Conservation (phyloP, 495 filamentous ascomycete genomes). For the Aspergillus sparsus region DNA sequence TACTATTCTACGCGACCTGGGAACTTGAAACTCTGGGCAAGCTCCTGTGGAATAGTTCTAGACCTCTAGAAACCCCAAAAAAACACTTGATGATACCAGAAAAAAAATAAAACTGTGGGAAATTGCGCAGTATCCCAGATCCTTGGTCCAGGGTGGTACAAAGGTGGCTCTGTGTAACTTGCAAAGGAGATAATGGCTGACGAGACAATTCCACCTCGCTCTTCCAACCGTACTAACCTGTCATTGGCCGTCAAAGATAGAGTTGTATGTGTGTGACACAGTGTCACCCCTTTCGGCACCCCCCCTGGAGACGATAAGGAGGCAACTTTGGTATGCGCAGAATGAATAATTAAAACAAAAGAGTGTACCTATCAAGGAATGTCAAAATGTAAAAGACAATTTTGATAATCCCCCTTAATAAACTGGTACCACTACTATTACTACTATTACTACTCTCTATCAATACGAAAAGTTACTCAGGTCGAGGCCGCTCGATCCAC, state of each 20-base stretch:
- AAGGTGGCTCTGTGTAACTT: neutral
- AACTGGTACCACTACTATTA: neutral
- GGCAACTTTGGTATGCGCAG: no score
- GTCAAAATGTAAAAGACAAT: neutral
- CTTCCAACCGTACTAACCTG: neutral
- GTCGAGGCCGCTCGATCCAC: constrained; percentile 17
- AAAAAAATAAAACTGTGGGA: constrained; percentile 12
- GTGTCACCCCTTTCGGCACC: constrained; percentile 2
- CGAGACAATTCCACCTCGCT: constrained; percentile 3
- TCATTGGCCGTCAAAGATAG: constrained; percentile 4
- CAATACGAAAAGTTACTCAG: neutral
- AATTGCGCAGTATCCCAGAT: constrained; percentile 16
- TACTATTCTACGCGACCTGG: no score
- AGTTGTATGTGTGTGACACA: neutral
- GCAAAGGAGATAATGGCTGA: neutral
- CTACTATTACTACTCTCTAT: neutral
- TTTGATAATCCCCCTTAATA: neutral
- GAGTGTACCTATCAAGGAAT: neutral
- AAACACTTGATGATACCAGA: neutral
- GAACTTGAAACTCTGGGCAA: neutral
- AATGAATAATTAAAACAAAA: no score
- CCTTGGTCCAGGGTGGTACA: constrained; percentile 19
- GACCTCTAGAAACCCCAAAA: neutral
- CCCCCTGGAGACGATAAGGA: no score
- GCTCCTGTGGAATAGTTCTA: neutral